Evolutionary conservation across 2,329 filamentous ascomycete genomes (phyloP).

Genomic region (Fusarium papillatum): DNA sequence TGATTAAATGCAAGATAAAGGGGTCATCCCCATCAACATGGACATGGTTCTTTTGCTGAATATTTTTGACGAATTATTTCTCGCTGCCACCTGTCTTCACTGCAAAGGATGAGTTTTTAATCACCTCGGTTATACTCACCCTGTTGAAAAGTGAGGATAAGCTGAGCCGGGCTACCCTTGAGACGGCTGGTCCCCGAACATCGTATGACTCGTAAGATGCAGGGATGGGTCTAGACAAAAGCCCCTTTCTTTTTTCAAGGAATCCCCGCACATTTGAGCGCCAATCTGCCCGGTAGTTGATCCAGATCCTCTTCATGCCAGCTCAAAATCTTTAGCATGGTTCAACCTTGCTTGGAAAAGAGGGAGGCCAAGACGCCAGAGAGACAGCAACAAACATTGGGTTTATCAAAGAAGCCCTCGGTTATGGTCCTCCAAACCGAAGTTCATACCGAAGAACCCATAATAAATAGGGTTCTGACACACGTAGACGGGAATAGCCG

Average conservation of each 20-base stretch:
- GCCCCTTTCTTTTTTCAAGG: neutral
- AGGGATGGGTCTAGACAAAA: neutral
- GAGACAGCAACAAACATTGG: too few relatives aligned
- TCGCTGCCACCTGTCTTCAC: neutral
- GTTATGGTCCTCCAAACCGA: neutral
- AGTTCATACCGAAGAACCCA: neutral
- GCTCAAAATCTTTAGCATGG: neutral
- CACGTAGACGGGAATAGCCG: neutral
- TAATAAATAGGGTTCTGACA: neutral
- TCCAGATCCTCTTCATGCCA: neutral
- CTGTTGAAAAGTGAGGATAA: neutral
- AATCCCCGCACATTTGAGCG: neutral
- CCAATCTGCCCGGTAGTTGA: neutral
- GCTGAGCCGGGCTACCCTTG: neutral
- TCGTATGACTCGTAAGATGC: neutral
- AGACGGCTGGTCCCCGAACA: neutral
- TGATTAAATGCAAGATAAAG: conserved; percentile 5
- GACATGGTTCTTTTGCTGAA: neutral
- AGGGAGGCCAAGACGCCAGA: neutral
- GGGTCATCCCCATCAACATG: neutral
- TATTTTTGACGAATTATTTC: neutral
- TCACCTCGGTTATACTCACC: conserved; percentile 1
- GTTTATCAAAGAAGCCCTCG: neutral
- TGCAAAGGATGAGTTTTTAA: neutral
- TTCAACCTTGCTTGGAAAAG: neutral